Evolutionary conservation across 352 stramenopile genomes (phyloP), one percentile per base, ranked within the genome.

Genomic region (Pelagophyceae sp.): DNA sequence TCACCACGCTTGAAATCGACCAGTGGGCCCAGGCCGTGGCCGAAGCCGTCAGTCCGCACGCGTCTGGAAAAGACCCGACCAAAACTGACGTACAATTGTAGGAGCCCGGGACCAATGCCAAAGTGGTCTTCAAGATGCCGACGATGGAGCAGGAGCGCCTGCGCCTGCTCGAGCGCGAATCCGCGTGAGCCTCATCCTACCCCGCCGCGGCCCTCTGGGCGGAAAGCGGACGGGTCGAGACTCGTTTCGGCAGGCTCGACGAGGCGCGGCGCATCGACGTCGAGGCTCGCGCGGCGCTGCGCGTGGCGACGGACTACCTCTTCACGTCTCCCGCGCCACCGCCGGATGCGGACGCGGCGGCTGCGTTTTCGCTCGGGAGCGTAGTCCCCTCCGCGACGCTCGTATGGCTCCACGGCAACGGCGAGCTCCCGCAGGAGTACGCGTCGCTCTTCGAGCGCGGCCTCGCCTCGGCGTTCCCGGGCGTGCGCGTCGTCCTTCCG

Each of bases 381-480:
- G 17, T 27, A 27, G 23, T n/a, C 6, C 61, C 61, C 19, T 31
- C 64, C 3, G 31, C 64, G 64, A 72, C 64, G 64, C 64, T 72
- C 32, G 15, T 72, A 27, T 72, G 64, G 64, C 11, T 38, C 64
- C 64, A 72, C 64, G 64, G 64, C 19, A 72, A 72, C 64, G 64
- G 64, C 6, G 64, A 72, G 64, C 32, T 72, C 19, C 32, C 64
- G 6, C 64, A 72, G 64, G 64, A 72, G 64, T 72, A 72, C n/a
- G n/a, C 64, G 6, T 50, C 64, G 6, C 15, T 72, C 32, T 72
- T 72, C 64, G 32, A 50, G 19, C 15, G 35, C 19, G 31, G 23
- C 64, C 35, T 72, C 35, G 23, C 35, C 11, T 11, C 64, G 20
- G 5, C 3, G 6, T 27, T 35, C 58, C 58, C 58, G 6, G 35